A percentile compares a stretch with the other conserved stretches of the same genome.
Conservation (phyloP, 257 asterid genomes). For the Cruciata laevipes region DNA sequence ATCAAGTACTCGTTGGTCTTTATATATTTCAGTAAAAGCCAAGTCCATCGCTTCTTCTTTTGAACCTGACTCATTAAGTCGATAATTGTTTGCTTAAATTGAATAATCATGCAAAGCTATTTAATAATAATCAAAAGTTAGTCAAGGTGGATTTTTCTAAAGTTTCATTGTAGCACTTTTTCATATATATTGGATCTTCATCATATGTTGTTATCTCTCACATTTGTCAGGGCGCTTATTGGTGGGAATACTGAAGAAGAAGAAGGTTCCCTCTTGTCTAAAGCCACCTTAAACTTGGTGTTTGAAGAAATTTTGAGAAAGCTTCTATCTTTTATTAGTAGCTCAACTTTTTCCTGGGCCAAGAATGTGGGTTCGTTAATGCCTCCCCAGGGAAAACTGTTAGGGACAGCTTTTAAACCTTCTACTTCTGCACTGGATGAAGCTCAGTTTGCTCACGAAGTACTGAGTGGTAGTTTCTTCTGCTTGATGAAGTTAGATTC, state of each 20-base stretch:
- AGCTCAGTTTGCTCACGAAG: slow-evolving; percentile 64
- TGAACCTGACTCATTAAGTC: neutral
- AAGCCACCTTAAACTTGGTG: slow-evolving; percentile 36
- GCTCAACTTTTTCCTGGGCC: slow-evolving; percentile 75
- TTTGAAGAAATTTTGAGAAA: slow-evolving; percentile 50
- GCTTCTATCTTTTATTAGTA: slow-evolving; percentile 49
- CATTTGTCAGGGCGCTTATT: slow-evolving; percentile 70
- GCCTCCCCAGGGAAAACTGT: slow-evolving; percentile 28
- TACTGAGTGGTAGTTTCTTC: slow-evolving; percentile 65
- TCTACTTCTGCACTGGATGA: slow-evolving; percentile 42
- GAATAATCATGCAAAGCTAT: neutral
- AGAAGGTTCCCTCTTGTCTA: slow-evolving; percentile 55
- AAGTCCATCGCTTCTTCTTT: too few species aligned
- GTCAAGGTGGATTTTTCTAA: neutral
- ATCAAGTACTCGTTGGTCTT: neutral
- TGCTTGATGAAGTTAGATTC: slow-evolving; percentile 41
- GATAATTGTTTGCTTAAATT: neutral
- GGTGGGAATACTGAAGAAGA: slow-evolving; percentile 64
- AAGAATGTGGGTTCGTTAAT: slow-evolving; percentile 48
- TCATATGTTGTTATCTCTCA: slow-evolving; percentile 11
- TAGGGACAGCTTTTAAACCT: slow-evolving; percentile 31
- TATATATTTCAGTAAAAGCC: neutral
- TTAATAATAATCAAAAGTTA: neutral
- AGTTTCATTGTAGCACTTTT: neutral
- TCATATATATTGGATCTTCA: slow-evolving; percentile 3